Evolutionary conservation across 2,329 filamentous ascomycete species (phyloP).

Genomic region (Cordyceps javanica): DNA sequence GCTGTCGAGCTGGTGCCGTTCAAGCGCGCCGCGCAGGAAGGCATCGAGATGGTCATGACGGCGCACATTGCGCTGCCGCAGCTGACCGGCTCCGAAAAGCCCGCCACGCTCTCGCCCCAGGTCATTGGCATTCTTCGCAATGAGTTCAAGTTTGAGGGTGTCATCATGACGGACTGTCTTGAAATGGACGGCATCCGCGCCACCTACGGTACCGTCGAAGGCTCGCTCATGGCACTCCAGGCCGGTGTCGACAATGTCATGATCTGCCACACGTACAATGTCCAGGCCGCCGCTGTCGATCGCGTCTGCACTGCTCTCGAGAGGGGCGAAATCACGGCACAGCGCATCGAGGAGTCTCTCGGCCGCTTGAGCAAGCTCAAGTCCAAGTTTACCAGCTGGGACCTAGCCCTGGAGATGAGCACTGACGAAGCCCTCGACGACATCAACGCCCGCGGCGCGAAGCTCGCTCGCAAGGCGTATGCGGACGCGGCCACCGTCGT

Average conservation of each 20-base stretch:
- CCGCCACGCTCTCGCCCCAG: conserved; percentile 21
- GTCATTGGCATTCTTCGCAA: conserved; percentile 19
- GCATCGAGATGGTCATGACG: conserved; percentile 24
- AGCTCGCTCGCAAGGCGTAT: conserved; percentile 17
- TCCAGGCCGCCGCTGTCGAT: conserved; percentile 21
- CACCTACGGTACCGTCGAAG: conserved; percentile 20
- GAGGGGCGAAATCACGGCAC: conserved; percentile 14
- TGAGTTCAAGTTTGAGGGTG: conserved; percentile 18
- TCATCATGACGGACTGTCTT: conserved; percentile 23
- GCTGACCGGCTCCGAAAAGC: conserved; percentile 16
- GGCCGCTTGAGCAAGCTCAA: conserved; percentile 18
- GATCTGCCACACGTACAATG: conserved; percentile 23
- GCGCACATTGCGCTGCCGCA: conserved; percentile 22
- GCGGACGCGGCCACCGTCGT: conserved; percentile 19
- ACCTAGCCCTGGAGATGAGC: conserved; percentile 15
- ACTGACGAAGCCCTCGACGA: conserved; percentile 8
- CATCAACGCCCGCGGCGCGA: conserved; percentile 15
- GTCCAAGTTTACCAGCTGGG: conserved; percentile 19
- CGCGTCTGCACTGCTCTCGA: conserved; percentile 19
- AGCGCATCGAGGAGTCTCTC: conserved; percentile 17
- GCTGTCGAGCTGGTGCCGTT: conserved; percentile 20
- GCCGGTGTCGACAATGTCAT: conserved; percentile 23
- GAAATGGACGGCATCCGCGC: conserved; percentile 23
- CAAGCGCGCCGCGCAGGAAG: conserved; percentile 15
- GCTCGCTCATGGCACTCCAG: conserved; percentile 20